phyloP scores from a whole-genome alignment of 73 alveolate species.

The Paramecium octaurelia region DNA sequence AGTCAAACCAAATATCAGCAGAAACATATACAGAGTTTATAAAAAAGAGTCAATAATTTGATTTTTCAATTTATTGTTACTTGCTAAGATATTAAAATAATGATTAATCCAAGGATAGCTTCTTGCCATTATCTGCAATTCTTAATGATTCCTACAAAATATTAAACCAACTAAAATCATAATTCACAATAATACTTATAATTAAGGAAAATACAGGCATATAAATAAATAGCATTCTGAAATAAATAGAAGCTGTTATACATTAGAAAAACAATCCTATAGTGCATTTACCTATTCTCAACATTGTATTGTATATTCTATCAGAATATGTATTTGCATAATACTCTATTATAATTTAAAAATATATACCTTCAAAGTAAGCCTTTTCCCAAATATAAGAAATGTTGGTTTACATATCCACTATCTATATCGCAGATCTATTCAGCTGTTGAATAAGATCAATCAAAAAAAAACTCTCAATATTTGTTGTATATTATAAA shows the following conservation, averaged over 20 bases:
- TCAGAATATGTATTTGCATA: neutral
- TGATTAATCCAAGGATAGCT: conserved; percentile 46
- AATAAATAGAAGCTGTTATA: conserved; percentile 45
- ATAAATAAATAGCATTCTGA: conserved; percentile 46
- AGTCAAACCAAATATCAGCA: neutral
- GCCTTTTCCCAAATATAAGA: neutral
- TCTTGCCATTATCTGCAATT: neutral
- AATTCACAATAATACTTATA: neutral
- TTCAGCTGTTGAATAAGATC: neutral
- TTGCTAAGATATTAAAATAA: neutral
- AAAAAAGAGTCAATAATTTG: conserved; percentile 15
- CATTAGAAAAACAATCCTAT: conserved; percentile 42
- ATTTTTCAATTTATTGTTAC: neutral
- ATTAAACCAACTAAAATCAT: neutral
- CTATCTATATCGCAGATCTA: neutral
- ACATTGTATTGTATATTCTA: neutral
- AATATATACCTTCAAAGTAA: neutral
- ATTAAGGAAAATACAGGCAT: conserved; percentile 36
- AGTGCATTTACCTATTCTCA: neutral
- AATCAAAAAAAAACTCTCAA: neutral
- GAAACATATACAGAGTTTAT: conserved; percentile 14
- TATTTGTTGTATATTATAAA: neutral
- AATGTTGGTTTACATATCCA: neutral
- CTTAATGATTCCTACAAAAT: conserved; percentile 27
- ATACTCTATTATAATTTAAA: neutral